These are phyloP conservation scores for Stereum hirsutum DNA, from an alignment of 1,284 basidiomycete species.

Conservation along the genomic window DNA sequence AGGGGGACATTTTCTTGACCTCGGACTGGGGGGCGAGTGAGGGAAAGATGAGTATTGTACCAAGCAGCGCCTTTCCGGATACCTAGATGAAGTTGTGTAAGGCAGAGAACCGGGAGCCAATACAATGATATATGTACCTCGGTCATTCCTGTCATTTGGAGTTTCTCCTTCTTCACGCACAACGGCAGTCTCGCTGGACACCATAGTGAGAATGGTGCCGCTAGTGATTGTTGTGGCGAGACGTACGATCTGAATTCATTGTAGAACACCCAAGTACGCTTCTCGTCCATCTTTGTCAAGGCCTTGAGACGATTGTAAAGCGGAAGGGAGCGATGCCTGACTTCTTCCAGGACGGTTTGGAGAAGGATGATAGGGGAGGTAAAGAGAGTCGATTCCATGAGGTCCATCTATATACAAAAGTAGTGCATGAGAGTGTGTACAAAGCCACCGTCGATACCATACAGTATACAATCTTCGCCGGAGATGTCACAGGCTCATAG, in stretches of 20 bases:
- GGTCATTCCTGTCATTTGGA: constrained; percentile 89
- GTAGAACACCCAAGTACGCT: constrained; percentile 82
- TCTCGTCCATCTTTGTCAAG: constrained; percentile 74
- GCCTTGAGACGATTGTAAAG: constrained; percentile 88
- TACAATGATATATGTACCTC: constrained; percentile 39
- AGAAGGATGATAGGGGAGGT: constrained; percentile 78
- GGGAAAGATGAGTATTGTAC: constrained; percentile 70
- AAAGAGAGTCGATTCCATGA: constrained; percentile 74
- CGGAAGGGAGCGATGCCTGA: constrained; percentile 89
- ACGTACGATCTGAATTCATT: constrained; percentile 81
- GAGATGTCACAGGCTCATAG: background rate
- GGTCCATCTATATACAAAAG: constrained; percentile 66
- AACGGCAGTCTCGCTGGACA: constrained; percentile 65
- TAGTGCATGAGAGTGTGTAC: background rate
- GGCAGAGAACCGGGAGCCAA: background rate
- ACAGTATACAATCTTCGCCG: background rate
- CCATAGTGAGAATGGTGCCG: constrained; percentile 9
- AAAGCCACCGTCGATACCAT: background rate
- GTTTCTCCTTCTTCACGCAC: constrained; percentile 67
- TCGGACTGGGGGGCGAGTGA: constrained; percentile 43
- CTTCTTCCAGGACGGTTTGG: constrained; percentile 95
- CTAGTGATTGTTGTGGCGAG: constrained; percentile 3
- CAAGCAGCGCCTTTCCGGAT: constrained; percentile 81
- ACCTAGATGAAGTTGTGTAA: constrained; percentile 31
- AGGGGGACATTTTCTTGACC: constrained; percentile 29